A percentile compares a stretch with the other conserved stretches of the same genome.
Conservation (phyloP, 208 protist genomes). For the Wallacemonas sp. region DNA sequence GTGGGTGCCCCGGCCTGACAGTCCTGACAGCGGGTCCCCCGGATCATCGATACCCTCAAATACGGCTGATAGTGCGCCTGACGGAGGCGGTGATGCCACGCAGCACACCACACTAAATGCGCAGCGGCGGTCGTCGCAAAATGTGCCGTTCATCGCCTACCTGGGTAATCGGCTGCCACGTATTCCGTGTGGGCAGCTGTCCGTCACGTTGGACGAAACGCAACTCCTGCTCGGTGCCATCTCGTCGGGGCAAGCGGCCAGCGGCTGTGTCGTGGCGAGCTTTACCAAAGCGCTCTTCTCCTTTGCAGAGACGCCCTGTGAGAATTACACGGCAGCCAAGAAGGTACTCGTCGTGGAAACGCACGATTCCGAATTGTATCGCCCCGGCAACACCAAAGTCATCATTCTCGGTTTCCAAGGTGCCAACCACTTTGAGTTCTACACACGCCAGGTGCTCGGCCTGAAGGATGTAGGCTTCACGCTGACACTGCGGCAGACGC, state of each 20-base stretch:
- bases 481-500: constrained; percentile 70
- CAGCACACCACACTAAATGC: background rate
- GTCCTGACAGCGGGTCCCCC: background rate
- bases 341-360: constrained; percentile 73
- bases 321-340: constrained; percentile 59
- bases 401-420: constrained; percentile 81
- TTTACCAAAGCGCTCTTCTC: constrained; percentile 50
- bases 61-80: too few species aligned
- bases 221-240: constrained; percentile 64
- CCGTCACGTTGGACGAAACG: constrained; percentile 51
- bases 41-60: background rate
- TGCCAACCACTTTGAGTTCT: constrained; percentile 81
- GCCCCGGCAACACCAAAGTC: constrained; percentile 46
- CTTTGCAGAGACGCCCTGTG: constrained; percentile 76
- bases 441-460: constrained; percentile 69
- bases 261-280: constrained; percentile 64
- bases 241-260: constrained; percentile 39
- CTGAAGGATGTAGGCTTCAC: constrained; percentile 60
- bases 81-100: too few species aligned
- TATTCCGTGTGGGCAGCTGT: constrained; percentile 74
- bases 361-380: constrained; percentile 74
- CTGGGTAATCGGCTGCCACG: constrained; percentile 61
- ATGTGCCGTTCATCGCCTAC: constrained; percentile 63
- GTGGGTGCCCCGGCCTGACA: background rate
- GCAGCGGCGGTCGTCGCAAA: background rate